phyloP scores from a whole-genome alignment of 1,139 yeast species.

The Geotrichum australiense region DNA sequence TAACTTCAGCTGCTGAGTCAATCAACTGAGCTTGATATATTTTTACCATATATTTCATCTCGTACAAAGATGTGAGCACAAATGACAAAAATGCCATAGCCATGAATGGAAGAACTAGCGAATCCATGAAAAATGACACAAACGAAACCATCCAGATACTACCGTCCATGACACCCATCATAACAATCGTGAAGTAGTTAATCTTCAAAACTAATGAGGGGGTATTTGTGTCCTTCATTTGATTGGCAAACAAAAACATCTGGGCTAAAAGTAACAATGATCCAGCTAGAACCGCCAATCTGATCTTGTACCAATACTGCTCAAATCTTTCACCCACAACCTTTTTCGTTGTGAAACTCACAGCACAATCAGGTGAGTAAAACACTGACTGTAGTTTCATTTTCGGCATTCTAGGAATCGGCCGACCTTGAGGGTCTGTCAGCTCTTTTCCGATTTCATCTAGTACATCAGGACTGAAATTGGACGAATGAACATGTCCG shows the following conservation, averaged over 20 bases:
- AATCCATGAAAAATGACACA: conserved; percentile 49
- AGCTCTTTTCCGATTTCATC: conserved; percentile 65
- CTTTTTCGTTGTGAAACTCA: conserved; percentile 40
- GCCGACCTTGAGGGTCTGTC: conserved; percentile 64
- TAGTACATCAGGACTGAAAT: conserved; percentile 47
- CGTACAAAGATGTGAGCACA: conserved; percentile 67
- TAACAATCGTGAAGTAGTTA: conserved; percentile 53
- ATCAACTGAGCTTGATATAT: conserved; percentile 68
- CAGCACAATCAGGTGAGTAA: conserved; percentile 88
- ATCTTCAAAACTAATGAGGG: conserved; percentile 74
- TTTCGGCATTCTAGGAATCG: conserved; percentile 53
- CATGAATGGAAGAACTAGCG: conserved; percentile 58
- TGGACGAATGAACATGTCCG: conserved; percentile 60
- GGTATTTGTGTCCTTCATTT: conserved; percentile 63
- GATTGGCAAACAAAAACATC: conserved; percentile 48
- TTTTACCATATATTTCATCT: conserved; percentile 63
- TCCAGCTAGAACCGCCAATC: conserved; percentile 35
- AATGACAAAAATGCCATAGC: conserved; percentile 66
- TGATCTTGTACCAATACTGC: conserved; percentile 39
- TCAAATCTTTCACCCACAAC: conserved; percentile 56
- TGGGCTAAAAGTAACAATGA: conserved; percentile 44
- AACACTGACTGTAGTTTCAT: conserved; percentile 51
- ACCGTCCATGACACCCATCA: conserved; percentile 60
- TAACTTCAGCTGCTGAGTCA: conserved; percentile 56
- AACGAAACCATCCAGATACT: conserved; percentile 56